phyloP scores from a whole-genome alignment of 352 stramenopile species.

The Phytophthora pistaciae region DNA sequence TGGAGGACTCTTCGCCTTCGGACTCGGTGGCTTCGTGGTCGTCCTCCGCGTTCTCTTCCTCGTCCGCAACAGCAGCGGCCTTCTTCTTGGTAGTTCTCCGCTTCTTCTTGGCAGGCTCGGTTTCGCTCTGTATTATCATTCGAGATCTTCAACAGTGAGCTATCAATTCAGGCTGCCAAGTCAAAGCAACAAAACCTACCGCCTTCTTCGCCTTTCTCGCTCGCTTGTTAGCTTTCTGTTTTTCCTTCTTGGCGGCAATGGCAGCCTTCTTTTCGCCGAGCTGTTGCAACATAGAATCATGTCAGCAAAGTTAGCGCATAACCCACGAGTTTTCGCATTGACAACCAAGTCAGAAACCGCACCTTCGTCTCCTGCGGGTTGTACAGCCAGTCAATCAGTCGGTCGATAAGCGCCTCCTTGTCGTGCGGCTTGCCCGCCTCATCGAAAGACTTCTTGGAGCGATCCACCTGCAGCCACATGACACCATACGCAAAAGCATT shows the following conservation, averaged over 20 bases:
- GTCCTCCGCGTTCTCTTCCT: conserved; percentile 50
- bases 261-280: conserved; percentile 43
- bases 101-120: conserved; percentile 51
- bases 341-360: conserved; percentile 1
- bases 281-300: conserved; percentile 20
- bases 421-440: conserved; percentile 59
- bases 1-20: conserved; percentile 69
- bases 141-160: not conserved
- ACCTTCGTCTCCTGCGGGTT: conserved; percentile 71
- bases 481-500: not conserved
- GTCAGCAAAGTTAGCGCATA: not conserved
- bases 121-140: conserved; percentile 12
- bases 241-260: conserved; percentile 38
- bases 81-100: conserved; percentile 50
- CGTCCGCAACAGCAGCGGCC: conserved; percentile 23
- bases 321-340: not conserved
- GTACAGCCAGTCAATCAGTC: conserved; percentile 81
- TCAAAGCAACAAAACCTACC: conserved; percentile 23
- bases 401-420: conserved; percentile 75
- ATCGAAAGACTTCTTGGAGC: conserved; percentile 88
- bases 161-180: not conserved
- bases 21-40: conserved; percentile 60
- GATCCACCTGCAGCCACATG: conserved; percentile 63
- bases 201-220: conserved; percentile 49
- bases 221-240: conserved; percentile 56